Evolutionary conservation across 1,139 yeast genomes (phyloP), one percentile per base, ranked within the genome.

Genomic region (Pichia kudriavzevii): DNA sequence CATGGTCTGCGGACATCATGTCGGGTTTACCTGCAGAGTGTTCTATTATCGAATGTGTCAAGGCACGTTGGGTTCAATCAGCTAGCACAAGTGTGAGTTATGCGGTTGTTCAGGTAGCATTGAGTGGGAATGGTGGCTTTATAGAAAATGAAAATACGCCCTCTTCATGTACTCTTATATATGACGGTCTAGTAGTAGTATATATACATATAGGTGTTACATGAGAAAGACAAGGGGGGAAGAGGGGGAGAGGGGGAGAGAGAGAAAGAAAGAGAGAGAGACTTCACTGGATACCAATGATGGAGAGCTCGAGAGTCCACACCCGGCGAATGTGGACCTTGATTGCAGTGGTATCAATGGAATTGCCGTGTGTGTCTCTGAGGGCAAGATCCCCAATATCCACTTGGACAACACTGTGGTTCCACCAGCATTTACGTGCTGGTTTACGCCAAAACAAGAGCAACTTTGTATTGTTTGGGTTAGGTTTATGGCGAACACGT

Each of bases 361-460:
- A 15, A 8, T 36, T 24, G 9, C 57, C 56, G 12, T 44, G 18
- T 10, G 35, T 26, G 34, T 48, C 49, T 17, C 35, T 55, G 11
- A 56, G 34, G 3, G 52, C 56, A 20, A 56, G 22, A 6, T 47
- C 48, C 8, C 53, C 38, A 8, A 81, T 64, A 23, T 67, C 68
- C 22, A 85, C 63, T 6, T 69, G 71, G 15, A 76, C 64, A 31
- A 67, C 63, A 30, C 75, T 75, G 50, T 80, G 81, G 10, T 83
- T 80, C 99, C 99, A 93, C 99, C 99, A 93, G 61, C 99, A 93
- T 56, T 93, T 93, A 53, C 98, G 71, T 1, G 99, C 99, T 0
- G 99, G 99, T 55, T 91, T 91, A 44, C 95, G 72, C 98, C 98
- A 93, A 56, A 93, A 93, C 40, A 93, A 65, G 26, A 93, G 67